Evolutionary conservation across 306 rosid species (phyloP).

Genomic region (Medicago lupulina): DNA sequence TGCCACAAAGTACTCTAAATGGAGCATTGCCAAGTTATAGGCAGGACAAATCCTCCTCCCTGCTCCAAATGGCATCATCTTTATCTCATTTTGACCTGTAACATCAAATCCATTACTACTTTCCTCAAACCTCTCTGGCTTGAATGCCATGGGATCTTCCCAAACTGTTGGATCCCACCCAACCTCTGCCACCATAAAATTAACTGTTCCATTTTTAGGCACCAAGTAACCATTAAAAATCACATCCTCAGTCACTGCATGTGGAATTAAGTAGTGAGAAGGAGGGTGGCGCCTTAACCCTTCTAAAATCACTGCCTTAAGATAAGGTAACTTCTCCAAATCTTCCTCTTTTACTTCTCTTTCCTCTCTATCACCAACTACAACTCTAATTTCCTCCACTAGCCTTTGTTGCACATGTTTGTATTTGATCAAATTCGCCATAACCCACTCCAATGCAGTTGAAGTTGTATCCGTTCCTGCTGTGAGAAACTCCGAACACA

Average conservation of each 20-base stretch:
- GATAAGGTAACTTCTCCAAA: conserved; percentile 33
- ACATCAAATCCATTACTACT: conserved; percentile 20
- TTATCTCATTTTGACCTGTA: conserved; percentile 25
- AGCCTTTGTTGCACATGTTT: conserved; percentile 26
- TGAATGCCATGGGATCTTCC: conserved; percentile 49
- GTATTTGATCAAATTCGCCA: conserved; percentile 51
- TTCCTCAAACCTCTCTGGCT: conserved; percentile 44
- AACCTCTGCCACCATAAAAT: conserved; percentile 49
- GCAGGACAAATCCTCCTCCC: conserved; percentile 51
- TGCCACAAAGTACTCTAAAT: conserved; percentile 48
- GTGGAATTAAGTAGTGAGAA: conserved; percentile 30
- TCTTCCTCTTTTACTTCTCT: conserved; percentile 48
- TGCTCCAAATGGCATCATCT: conserved; percentile 55
- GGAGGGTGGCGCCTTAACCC: conserved; percentile 48
- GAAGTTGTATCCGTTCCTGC: conserved; percentile 46
- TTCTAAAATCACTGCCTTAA: conserved; percentile 47
- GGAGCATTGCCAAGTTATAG: conserved; percentile 33
- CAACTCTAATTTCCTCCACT: conserved; percentile 31
- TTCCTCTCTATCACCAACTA: background rate
- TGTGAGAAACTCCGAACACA: conserved; percentile 44
- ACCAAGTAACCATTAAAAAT: conserved; percentile 35
- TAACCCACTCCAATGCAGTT: conserved; percentile 45
- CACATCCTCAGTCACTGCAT: conserved; percentile 35
- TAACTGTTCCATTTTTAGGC: conserved; percentile 28
- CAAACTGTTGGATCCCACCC: conserved; percentile 47